Base-by-base conservation (phyloP, 805 yeast genomes). In the Myxozyma kluyveri region DNA sequence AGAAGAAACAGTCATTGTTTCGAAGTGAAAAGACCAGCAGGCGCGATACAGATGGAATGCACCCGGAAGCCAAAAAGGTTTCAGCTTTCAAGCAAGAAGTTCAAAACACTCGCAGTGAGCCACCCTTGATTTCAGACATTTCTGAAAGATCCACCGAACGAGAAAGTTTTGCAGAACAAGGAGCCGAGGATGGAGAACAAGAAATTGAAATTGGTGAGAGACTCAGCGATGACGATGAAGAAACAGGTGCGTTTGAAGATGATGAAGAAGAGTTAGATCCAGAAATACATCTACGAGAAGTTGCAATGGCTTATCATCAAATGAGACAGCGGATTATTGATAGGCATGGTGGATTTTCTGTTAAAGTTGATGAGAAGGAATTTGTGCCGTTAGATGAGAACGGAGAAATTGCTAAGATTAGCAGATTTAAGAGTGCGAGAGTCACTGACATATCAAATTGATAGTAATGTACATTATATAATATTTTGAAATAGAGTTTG, bases 321-420 rank as follows among this genome's bases (percentile, higher is more conserved):
- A 45, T 70, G n/a, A 61, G 70, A 42, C 61, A 56, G 42, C 61
- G 57, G 47, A 63, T 69, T 64, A 56, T 68, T 14, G 62, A 55
- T 19, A 59, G 52, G 60, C 69, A 49, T 50, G 66, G 32, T 24
- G 67, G 50, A 2, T 75, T 61, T 46, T 67, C 67, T 42, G 68
- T 71, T 44, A 65, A 73, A 1, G 73, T 72, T 1, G 69, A 72
- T 47, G 83, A 75, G 27, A 58, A 66, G 45, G 88, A 82, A 53
- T 63, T 81, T 27, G 88, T 82, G 55, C 87, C 87, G 0, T 69
- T 83, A 12, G 88, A 85, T 62, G 82, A 79, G 49, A 60, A 67
- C 40, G 86, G 86, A 0, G 77, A 80, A 47, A 80, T 80, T 0
- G 62, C 76, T 4, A 78, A 71, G 50, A 67, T 77, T 0, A 84